Evolutionary conservation across 2,329 filamentous ascomycete species (phyloP).

Genomic region (Macrophomina phaseolina): DNA sequence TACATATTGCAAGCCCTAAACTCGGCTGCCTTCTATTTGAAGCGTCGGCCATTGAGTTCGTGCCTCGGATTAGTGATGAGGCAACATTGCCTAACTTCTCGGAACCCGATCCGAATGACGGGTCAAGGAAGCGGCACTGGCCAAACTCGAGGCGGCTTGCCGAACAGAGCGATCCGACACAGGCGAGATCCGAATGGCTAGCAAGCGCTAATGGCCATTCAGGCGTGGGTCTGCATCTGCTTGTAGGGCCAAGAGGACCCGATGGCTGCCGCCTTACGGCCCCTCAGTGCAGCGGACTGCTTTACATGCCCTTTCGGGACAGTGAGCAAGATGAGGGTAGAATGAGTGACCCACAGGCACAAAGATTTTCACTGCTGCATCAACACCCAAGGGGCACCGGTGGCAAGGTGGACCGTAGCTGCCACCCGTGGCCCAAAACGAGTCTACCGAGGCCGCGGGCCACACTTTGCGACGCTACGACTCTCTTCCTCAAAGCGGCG

Average conservation of each 20-base stretch:
- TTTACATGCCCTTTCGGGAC: constrained; percentile 2
- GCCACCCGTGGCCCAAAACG: not conserved
- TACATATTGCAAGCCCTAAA: not conserved
- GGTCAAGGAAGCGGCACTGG: not conserved
- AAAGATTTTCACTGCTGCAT: constrained; percentile 13
- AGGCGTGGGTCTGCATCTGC: constrained; percentile 18
- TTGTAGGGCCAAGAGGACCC: constrained; percentile 1
- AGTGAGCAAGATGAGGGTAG: constrained; percentile 2
- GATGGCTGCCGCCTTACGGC: constrained; percentile 8
- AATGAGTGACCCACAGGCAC: constrained; percentile 18
- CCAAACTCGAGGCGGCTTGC: constrained; percentile 16
- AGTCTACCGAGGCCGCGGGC: not conserved
- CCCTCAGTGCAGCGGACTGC: constrained; percentile 3
- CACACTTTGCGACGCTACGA: constrained; percentile 20
- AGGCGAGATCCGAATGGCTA: constrained; percentile 19
- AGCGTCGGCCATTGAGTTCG: not conserved
- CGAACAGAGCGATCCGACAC: constrained; percentile 16
- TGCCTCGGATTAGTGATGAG: not conserved
- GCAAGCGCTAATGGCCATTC: constrained; percentile 10
- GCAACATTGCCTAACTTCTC: not conserved
- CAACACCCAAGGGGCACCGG: constrained; percentile 14
- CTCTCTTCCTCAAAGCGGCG: constrained; percentile 10
- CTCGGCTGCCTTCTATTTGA: not conserved
- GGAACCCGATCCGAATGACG: not conserved
- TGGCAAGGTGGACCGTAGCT: constrained; percentile 12